Base-by-base conservation (phyloP, 345 rosid species). In the Firmiana major region DNA sequence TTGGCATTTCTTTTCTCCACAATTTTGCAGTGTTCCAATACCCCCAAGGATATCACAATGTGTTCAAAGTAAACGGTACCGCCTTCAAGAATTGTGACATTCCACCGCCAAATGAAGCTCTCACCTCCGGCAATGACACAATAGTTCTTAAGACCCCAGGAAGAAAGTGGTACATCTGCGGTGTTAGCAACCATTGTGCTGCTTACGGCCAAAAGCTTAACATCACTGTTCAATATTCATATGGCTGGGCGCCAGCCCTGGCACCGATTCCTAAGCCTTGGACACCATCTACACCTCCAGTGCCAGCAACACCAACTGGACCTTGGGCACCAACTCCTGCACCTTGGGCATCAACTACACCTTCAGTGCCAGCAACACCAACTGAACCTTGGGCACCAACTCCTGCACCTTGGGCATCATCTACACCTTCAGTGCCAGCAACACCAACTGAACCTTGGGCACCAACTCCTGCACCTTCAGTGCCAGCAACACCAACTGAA, bases 161-260 rank as follows among this genome's bases (percentile, higher is more conserved):
- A 46, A 81, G 69, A 9, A 86, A 87, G 75, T 81, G 93, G 87
- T 89, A 85, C 75, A 85, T 88, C 26, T 84, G 91, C 15, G 86
- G 90, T 5, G 15, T 75, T 7, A 28, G 19, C 1, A 6, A 21
- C 5, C 91, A 87, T 60, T 85, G 90, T 43, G 45, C 67, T 43
- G 45, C 67, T 0, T 45, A 40, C n/a, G 78, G 85, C n/a, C 79
- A 79, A 76, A 89, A 87, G 85, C 84, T 89, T 1, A 75, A 34
- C 7, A 81, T 87, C 40, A 75, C 31, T 1, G 86, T 85, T 0
- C 3, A 53, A 6, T 46, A 26, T 70, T 10, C 74, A 9, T 24
- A 28, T 28, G 60, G 66, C 9, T 4, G 2, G 0, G 78, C 65
- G 36, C 82, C 81, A 1, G 77, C 77, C 3, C 74, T 82, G 54